Evolutionary conservation across 2,329 filamentous ascomycete species (phyloP), one percentile per base, ranked within the genome.

Genomic region (Trichoderma asperellum): DNA sequence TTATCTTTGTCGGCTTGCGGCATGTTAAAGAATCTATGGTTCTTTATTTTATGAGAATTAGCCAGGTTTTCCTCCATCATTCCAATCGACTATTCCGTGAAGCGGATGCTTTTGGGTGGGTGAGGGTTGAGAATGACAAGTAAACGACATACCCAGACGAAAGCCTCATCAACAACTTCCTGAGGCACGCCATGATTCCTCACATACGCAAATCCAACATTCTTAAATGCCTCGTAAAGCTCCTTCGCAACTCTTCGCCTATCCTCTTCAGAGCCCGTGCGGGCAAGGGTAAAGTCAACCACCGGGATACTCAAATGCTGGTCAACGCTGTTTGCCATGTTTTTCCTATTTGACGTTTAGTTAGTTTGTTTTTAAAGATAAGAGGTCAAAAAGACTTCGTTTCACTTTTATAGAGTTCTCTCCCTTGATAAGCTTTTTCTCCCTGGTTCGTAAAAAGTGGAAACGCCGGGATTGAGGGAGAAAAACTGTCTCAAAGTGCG

Each of bases 81-180:
- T 4, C 10, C 37, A n/a, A 2, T 3, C 40, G 5, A 7, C 16
- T 5, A 43, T 7, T 43, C 18, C 40, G 40, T 18, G 16, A n/a
- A 18, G 40, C 18, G 8, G 40, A 18, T 4, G 2, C 18, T 43
- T 43, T 43, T 18, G 18, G 18, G 18, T n/a, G 18, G 40, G 10
- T n/a, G 18, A 43, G 40, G 16, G 18, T 10, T 32, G 52, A 32
- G 24, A 27, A 35, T 60, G 12, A 35, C 35, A 0, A 16, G 35
- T 27, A 4, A n/a, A 34, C 27, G 1, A 58, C 71, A 35, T 67
- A 78, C 75, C 79, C 77, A 81, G 18, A 47, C 35, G 64, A 83
- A 83, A 0, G 81, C 81, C 37, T 81, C 78, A 1, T 80, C 73
- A 2, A 83, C 73, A 1, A 79, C 68, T 0, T 77, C 74, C 6